Evolutionary conservation across 495 filamentous ascomycete genomes (phyloP).

Genomic region (Elasticomyces elasticus): DNA sequence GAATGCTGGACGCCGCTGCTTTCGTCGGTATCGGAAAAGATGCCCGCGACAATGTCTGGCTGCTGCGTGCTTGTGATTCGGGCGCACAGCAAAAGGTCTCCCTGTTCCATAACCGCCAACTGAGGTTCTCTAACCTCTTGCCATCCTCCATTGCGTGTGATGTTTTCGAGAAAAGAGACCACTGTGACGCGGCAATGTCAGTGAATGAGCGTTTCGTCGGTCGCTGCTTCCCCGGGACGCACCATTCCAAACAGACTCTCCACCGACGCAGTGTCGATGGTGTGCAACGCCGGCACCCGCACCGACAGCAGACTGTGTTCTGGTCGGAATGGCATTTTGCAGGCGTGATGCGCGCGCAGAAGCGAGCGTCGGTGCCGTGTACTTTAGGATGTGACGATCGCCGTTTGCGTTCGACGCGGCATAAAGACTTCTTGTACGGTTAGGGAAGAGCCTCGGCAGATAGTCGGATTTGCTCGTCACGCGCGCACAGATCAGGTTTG

Average conservation of each 20-base stretch:
- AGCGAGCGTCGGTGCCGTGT: no score
- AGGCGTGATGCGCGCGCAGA: no score
- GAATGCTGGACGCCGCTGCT: conserved; percentile 16
- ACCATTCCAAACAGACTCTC: conserved; percentile 88
- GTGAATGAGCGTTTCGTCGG: not conserved
- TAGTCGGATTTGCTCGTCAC: no score
- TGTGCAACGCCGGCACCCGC: conserved; percentile 51
- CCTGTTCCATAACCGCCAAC: conserved; percentile 90
- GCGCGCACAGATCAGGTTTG: no score
- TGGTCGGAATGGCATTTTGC: conserved; percentile 31
- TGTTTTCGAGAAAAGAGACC: conserved; percentile 84
- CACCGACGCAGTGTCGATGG: conserved; percentile 83
- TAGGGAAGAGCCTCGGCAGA: no score
- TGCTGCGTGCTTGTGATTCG: conserved; percentile 39
- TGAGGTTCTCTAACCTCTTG: conserved; percentile 83
- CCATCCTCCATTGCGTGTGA: conserved; percentile 91
- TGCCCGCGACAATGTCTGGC: conserved; percentile 39
- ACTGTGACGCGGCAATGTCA: conserved; percentile 10
- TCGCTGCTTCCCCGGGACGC: not conserved
- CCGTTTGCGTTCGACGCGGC: no score
- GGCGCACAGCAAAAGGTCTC: conserved; percentile 92
- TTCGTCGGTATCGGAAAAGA: conserved; percentile 33
- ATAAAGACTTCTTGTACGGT: no score
- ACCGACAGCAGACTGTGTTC: conserved; percentile 28
- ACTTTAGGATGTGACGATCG: no score